These are phyloP conservation scores for Globisporangium megalacanthum DNA, from an alignment of 352 stramenopile species.

Conservation along the genomic window DNA sequence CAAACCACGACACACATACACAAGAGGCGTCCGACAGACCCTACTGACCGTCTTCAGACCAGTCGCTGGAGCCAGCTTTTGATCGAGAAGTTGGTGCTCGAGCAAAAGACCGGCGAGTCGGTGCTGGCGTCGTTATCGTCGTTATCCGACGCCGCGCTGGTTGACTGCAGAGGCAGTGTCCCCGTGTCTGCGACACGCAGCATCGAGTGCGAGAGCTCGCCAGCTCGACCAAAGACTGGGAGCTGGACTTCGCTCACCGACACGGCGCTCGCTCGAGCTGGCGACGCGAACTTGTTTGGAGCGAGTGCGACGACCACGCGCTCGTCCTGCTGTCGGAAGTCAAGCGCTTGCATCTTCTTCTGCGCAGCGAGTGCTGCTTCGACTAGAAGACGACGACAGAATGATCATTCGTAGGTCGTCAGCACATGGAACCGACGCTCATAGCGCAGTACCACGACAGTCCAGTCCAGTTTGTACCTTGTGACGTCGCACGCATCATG, in stretches of 20 bases:
- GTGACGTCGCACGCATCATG: conserved; percentile 26
- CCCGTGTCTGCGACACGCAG: conserved; percentile 4
- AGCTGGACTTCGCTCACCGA: conserved; percentile 1
- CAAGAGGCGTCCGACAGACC: too few species aligned
- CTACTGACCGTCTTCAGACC: neutral
- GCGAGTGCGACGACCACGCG: conserved; percentile 1
- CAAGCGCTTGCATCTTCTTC: conserved; percentile 4
- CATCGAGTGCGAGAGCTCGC: conserved; percentile 14
- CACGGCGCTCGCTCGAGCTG: neutral
- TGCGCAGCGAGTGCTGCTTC: conserved; percentile 1
- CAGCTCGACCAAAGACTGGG: conserved; percentile 1
- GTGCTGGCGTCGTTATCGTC: neutral
- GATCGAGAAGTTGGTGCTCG: conserved; percentile 37
- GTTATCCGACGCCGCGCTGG: neutral
- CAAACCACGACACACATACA: neutral
- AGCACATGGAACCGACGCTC: too few species aligned
- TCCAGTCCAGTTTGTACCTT: conserved; percentile 14
- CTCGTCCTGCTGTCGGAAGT: neutral
- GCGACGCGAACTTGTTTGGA: conserved; percentile 13
- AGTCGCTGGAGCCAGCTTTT: conserved; percentile 29
- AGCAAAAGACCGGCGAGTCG: conserved; percentile 19
- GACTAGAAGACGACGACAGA: neutral
- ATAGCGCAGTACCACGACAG: too few species aligned
- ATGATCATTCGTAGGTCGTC: too few species aligned
- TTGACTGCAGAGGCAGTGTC: neutral